phyloP scores from a whole-genome alignment of 352 stramenopile genomes.

The Aphanomyces euteiches region DNA sequence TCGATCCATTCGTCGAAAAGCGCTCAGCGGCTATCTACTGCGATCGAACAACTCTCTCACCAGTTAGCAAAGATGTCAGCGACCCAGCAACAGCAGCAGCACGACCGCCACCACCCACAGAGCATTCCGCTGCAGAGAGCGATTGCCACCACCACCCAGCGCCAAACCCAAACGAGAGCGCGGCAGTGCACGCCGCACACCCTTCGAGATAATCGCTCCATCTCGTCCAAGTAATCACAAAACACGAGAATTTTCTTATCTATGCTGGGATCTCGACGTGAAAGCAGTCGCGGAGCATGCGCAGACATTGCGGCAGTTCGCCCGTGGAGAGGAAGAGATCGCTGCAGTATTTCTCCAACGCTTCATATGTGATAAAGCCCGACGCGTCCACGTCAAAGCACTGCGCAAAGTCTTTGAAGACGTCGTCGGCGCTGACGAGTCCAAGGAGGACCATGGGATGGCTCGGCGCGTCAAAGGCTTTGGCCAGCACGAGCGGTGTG shows the following conservation, averaged over 20 bases:
- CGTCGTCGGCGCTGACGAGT: conserved; percentile 35
- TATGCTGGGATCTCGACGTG: conserved; percentile 26
- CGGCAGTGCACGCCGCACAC: no score
- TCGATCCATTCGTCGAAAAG: no score
- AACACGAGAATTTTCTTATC: background rate
- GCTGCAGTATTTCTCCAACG: conserved; percentile 50
- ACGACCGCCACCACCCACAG: no score
- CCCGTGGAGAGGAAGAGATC: conserved; percentile 18
- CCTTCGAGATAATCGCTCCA: no score
- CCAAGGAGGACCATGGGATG: conserved; percentile 63
- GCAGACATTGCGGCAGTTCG: conserved; percentile 15
- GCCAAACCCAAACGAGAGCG: no score
- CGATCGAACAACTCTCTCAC: no score
- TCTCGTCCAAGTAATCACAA: background rate
- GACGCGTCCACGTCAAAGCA: conserved; percentile 55
- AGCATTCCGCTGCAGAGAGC: no score
- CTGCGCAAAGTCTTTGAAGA: conserved; percentile 69
- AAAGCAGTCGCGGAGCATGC: conserved; percentile 27
- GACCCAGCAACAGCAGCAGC: no score
- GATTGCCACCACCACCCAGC: no score
- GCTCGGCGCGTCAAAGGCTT: conserved; percentile 53
- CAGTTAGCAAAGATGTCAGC: no score
- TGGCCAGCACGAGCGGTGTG: conserved; percentile 55
- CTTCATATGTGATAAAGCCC: conserved; percentile 48
- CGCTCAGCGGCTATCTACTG: background rate